A percentile compares a stretch with the other conserved stretches of the same genome.
These are phyloP conservation scores for Blastomyces emzantsi DNA, from an alignment of 2,329 filamentous ascomycete species.

Conservation along the genomic window DNA sequence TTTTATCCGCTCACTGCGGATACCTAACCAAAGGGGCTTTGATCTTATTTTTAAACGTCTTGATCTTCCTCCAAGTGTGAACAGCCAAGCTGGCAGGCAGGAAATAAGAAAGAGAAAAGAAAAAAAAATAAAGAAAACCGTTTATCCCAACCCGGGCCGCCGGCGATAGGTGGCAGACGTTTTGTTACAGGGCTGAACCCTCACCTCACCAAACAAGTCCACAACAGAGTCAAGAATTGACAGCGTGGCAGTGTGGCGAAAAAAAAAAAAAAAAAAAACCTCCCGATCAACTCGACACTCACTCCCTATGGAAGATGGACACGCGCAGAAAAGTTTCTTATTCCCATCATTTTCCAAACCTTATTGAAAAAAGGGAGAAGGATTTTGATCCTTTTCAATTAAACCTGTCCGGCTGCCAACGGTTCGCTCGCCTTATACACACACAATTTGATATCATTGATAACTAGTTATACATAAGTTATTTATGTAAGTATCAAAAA, in stretches of 20 bases:
- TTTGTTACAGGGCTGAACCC: not conserved
- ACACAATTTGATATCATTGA: too few species aligned
- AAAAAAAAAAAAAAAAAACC: not conserved
- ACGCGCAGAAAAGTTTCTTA: too few species aligned
- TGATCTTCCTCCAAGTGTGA: too few species aligned
- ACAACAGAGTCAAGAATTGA: not conserved
- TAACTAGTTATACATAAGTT: too few species aligned
- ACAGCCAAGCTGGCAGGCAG: not conserved
- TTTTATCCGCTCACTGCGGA: not conserved
- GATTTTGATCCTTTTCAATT: too few species aligned
- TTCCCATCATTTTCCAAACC: too few species aligned
- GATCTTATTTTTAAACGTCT: too few species aligned
- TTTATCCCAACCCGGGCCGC: not conserved
- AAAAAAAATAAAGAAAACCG: not conserved
- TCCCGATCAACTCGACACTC: not conserved
- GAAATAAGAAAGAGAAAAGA: not conserved
- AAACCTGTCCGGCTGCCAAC: too few species aligned
- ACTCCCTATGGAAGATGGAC: not conserved
- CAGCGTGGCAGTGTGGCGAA: conserved; percentile 8
- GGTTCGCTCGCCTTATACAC: too few species aligned
- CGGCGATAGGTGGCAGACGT: not conserved
- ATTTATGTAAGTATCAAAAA: too few species aligned
- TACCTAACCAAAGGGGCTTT: not conserved
- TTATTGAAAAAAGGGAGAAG: too few species aligned
- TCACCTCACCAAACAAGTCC: not conserved